Percentiles rank a stretch among this genome's conserved stretches.
Conservation (phyloP, 257 asterid species). For the Lithospermum erythrorhizon region DNA sequence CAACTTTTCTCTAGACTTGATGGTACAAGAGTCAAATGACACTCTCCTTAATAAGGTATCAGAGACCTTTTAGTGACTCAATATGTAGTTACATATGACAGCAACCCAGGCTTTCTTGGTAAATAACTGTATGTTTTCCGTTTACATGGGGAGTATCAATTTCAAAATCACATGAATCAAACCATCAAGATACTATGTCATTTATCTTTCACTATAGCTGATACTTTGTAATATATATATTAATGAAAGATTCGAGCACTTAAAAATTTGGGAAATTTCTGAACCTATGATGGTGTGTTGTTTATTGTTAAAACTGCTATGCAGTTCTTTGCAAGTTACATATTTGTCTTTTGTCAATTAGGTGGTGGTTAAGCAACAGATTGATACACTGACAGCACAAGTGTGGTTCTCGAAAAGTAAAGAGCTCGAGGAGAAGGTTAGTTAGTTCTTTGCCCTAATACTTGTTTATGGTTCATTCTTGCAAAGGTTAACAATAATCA, state of each 20-base stretch:
- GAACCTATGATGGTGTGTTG: not conserved
- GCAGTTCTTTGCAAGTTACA: not conserved
- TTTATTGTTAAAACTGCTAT: not conserved
- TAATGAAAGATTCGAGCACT: no score
- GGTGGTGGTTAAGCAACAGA: constrained; percentile 64
- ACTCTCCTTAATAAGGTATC: constrained; percentile 67
- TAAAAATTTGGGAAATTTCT: no score
- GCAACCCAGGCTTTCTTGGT: not conserved
- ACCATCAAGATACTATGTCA: no score
- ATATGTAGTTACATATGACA: not conserved
- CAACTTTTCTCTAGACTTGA: constrained; percentile 46
- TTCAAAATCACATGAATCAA: no score
- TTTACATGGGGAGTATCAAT: not conserved
- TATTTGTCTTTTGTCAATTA: constrained; percentile 19
- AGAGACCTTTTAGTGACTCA: constrained; percentile 9
- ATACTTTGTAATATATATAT: no score
- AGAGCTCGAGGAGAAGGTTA: constrained; percentile 71
- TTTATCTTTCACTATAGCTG: no score
- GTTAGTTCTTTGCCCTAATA: not conserved
- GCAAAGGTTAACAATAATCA: no score
- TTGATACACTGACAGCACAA: constrained; percentile 70
- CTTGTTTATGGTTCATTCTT: no score
- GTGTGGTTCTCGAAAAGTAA: constrained; percentile 64
- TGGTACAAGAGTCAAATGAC: constrained; percentile 52
- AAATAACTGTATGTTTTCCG: not conserved